These are phyloP conservation scores for Boletus speciosus DNA, from an alignment of 768 basidiomycete genomes.

Conservation along the genomic window DNA sequence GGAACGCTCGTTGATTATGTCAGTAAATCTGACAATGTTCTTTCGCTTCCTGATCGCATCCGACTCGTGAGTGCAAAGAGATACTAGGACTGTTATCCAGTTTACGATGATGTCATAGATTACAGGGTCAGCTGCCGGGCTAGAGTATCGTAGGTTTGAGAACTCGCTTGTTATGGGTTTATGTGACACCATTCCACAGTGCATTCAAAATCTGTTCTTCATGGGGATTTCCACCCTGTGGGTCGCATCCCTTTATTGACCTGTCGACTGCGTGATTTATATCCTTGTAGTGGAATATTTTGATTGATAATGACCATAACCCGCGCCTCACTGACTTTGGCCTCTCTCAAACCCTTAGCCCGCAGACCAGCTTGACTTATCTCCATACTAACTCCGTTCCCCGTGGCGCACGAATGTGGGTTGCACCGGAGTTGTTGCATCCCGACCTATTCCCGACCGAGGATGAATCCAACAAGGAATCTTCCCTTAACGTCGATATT, in stretches of 20 bases:
- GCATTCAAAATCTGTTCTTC: not conserved
- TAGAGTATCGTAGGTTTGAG: not conserved
- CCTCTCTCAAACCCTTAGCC: not conserved
- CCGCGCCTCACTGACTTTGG: constrained; percentile 5
- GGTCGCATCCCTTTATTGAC: not conserved
- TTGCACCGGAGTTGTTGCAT: constrained; percentile 2
- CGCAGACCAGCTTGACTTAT: not conserved
- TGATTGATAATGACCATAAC: not conserved
- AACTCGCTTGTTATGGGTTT: not conserved
- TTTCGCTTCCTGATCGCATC: not conserved
- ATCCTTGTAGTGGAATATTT: not conserved
- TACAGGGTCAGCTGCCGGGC: not conserved
- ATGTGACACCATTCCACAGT: not conserved
- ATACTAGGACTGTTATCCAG: not conserved
- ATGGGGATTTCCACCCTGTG: constrained; percentile 3
- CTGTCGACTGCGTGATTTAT: not conserved
- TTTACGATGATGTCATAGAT: not conserved
- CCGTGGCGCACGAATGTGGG: not conserved
- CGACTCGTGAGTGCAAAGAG: no score
- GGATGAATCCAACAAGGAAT: no score
- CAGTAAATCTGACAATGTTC: no score
- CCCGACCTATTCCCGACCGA: not conserved
- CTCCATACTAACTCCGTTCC: not conserved
- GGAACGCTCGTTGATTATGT: not conserved
- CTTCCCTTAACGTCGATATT: no score